Conservation (phyloP, 148 eudicot species). For the Drosera capensis region DNA sequence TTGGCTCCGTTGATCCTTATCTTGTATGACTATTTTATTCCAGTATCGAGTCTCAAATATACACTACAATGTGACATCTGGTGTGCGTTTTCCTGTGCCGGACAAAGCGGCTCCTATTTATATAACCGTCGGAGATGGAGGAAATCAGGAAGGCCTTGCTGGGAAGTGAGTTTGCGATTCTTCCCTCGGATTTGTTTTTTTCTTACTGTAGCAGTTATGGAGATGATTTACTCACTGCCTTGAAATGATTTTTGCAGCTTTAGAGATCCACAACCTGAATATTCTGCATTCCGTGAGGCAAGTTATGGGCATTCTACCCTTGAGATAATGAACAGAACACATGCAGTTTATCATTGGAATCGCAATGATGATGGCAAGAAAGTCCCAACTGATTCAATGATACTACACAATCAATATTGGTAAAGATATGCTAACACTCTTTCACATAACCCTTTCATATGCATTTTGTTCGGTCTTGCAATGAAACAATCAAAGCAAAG, state of each 20-base stretch:
- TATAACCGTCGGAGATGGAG: slow-evolving; percentile 93
- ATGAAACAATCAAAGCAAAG: too few relatives aligned
- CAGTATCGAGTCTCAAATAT: slow-evolving; percentile 85
- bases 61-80: slow-evolving; percentile 40
- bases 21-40: too few relatives aligned
- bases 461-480: too few relatives aligned
- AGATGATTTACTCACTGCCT: neutral
- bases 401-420: slow-evolving; percentile 73
- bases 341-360: slow-evolving; percentile 88
- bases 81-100: slow-evolving; percentile 41
- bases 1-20: too few relatives aligned
- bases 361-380: slow-evolving; percentile 83
- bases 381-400: slow-evolving; percentile 46
- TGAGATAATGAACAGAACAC: slow-evolving; percentile 83
- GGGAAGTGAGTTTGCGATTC: slow-evolving; percentile 26
- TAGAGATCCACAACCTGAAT: slow-evolving; percentile 79
- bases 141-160: slow-evolving; percentile 96
- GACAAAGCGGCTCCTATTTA: slow-evolving; percentile 79
- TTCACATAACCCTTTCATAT: too few relatives aligned
- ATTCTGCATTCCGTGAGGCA: slow-evolving; percentile 93
- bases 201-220: neutral
- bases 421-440: too few relatives aligned
- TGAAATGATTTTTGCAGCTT: slow-evolving; percentile 38
- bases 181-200: neutral
- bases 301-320: slow-evolving; percentile 89